Evolutionary conservation across 2,329 filamentous ascomycete genomes (phyloP), one percentile per base, ranked within the genome.

Genomic region (Cytospora leucostoma): DNA sequence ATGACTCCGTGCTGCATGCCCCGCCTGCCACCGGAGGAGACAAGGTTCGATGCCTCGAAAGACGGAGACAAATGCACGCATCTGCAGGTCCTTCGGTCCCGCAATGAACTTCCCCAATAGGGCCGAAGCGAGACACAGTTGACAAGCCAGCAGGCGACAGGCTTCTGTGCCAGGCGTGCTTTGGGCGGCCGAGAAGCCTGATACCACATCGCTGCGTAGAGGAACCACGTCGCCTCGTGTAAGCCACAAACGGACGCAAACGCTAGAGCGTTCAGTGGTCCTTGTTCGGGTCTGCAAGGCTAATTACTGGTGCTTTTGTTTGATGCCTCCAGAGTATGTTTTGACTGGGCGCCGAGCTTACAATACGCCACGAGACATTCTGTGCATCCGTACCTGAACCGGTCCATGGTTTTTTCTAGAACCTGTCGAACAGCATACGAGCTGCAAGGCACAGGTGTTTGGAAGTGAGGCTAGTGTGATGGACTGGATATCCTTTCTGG

Each of bases 401-500:
- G 44, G 19, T 19, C 51, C 44, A 49, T 50, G 51, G 19, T 49
- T 49, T 40, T 57, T 61, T 47, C 44, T 56, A 61, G 40, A 56
- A 55, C 44, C 21, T n/a, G 56, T 62, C 51, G 56, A 57, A 62
- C 62, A 62, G 59, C 62, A 65, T 60, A 65, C 65, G 56, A 66
- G 59, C 65, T 66, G 65, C 62, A 66, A 66, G 65, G 62, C 62
- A 66, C 62, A 59, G 58, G 38, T 61, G 56, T 53, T 27, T 33
- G 50, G 27, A 47, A 53, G 33, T 54, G 33, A 37, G 56, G 21
- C 49, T 55, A 52, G 32, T 19, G 57, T 8, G 49, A 47, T 32
- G 19, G 35, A 37, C 38, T 44, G 34, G 38, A 47, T 47, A 32
- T 50, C 59, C 51, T 17, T 33, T 44, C 50, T 56, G 61, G 49